phyloP scores from a whole-genome alignment of 345 rosid genomes.

The Capsella bursapastoris region DNA sequence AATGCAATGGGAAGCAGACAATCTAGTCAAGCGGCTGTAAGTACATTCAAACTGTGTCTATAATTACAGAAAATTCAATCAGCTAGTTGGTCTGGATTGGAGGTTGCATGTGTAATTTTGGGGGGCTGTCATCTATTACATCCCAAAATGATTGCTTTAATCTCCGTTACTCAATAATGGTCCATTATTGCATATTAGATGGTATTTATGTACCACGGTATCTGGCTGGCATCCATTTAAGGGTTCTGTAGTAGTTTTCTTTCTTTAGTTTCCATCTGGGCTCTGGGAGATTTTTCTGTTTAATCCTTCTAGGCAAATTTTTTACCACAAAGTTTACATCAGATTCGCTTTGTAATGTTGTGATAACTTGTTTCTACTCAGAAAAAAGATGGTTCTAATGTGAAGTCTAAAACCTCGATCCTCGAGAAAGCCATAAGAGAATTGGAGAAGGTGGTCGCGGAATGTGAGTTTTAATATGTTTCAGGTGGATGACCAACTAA shows the following conservation, averaged over 20 bases:
- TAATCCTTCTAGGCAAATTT: constrained; percentile 7
- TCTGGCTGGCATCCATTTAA: constrained; percentile 13
- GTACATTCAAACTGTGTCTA: constrained; percentile 39
- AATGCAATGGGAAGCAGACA: constrained; percentile 67
- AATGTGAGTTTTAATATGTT: constrained; percentile 56
- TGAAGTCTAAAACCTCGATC: constrained; percentile 61
- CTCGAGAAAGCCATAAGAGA: constrained; percentile 92
- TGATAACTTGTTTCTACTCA: constrained; percentile 60
- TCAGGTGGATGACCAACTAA: not conserved
- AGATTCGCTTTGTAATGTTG: constrained; percentile 35
- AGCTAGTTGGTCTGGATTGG: constrained; percentile 6
- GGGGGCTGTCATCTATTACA: constrained; percentile 19
- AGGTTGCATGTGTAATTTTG: not conserved
- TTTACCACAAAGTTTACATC: constrained; percentile 4
- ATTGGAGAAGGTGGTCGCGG: constrained; percentile 84
- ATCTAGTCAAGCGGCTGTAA: constrained; percentile 58
- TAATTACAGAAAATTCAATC: not conserved
- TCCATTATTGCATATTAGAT: constrained; percentile 7
- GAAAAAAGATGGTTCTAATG: constrained; percentile 66
- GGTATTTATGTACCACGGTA: constrained; percentile 8
- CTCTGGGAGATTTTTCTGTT: constrained; percentile 15
- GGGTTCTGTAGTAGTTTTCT: constrained; percentile 19
- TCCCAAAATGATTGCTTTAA: constrained; percentile 11
- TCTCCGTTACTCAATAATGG: not conserved
- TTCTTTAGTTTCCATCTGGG: constrained; percentile 34